Base-by-base conservation (phyloP, 2,329 filamentous ascomycete genomes). In the Aureobasidium zeae region DNA sequence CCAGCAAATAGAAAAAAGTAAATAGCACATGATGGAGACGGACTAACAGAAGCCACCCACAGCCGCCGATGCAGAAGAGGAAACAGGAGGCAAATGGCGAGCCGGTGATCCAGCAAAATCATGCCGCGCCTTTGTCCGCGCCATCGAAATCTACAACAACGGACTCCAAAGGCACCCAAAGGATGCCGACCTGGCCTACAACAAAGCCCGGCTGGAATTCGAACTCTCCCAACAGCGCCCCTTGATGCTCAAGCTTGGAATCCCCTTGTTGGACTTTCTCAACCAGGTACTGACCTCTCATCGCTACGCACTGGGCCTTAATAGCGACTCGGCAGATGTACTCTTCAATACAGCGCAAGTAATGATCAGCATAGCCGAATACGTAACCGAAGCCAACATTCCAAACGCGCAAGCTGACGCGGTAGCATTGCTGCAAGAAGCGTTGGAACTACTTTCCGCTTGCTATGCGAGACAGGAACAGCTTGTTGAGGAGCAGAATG, bases 281-380 rank as follows among this genome's bases (percentile, higher is more conserved):
- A 65, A 73, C 29, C 69, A 74, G 47, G 75, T 81, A 1, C 60
- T 86, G 17, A 65, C 70, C 19, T 81, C 80, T 2, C 81, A 85
- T 58, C 71, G 71, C 44, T 70, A 73, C 55, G 80, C 81, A 3
- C 61, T 81, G 20, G 60, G 59, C 1, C 58, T 85, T 21, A 71
- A 79, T 16, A 68, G 73, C 36, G 70, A 77, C 29, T 83, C 83
- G 56, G 67, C 78, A 1, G 80, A 86, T 59, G 70, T 76, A 4
- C 63, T 83, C 7, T 86, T 85, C 66, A 86, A 86, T 56, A 79
- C 77, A 5, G 78, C 75, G 1, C 81, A 85, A 59, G 76, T 83
- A 3, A 65, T 85, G 26, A 80, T 76, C 0, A 77, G 73, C 49
- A 65, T 85, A 26, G 79, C 77, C 1, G 81, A 86, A 62, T 65